These are phyloP conservation scores for Chamaecrista fasciculata DNA, from an alignment of 306 rosid genomes.

Conservation along the genomic window DNA sequence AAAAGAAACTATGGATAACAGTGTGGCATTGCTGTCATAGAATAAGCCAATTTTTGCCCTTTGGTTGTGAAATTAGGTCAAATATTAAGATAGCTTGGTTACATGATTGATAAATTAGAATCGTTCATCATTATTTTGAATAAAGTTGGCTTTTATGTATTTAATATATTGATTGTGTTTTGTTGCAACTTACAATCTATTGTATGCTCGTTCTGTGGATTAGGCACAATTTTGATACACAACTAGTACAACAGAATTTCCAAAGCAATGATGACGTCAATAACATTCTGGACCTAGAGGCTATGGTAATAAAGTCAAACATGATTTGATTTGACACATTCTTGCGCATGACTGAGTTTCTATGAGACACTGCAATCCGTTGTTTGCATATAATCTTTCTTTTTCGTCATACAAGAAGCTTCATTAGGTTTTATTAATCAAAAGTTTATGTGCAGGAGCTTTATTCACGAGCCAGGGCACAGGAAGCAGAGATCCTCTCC, in stretches of 20 bases:
- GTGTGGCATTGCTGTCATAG: too few species aligned
- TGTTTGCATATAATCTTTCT: conserved; percentile 18
- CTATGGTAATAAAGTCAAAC: conserved; percentile 47
- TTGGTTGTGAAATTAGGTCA: too few species aligned
- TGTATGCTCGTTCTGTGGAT: conserved; percentile 3
- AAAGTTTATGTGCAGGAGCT: conserved; percentile 62
- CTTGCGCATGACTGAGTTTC: not conserved
- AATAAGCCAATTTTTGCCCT: too few species aligned
- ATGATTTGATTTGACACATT: conserved; percentile 12
- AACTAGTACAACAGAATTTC: conserved; percentile 47
- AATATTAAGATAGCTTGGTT: too few species aligned
- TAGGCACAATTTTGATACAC: conserved; percentile 50
- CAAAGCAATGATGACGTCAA: conserved; percentile 43
- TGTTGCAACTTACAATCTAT: conserved; percentile 16
- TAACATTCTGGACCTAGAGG: conserved; percentile 60
- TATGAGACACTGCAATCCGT: not conserved
- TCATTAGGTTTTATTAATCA: conserved; percentile 27
- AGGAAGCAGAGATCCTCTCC: conserved; percentile 76
- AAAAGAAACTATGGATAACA: too few species aligned
- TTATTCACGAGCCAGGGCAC: conserved; percentile 55
- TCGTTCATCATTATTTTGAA: too few species aligned
- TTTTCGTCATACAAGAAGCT: conserved; percentile 22
- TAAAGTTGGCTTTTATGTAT: too few species aligned
- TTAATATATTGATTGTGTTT: conserved; percentile 20
- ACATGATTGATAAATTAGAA: too few species aligned